A percentile compares a stretch with the other conserved stretches of the same genome.
Conservation (phyloP, 2,329 filamentous ascomycete genomes). For the Boeremia exigua region DNA sequence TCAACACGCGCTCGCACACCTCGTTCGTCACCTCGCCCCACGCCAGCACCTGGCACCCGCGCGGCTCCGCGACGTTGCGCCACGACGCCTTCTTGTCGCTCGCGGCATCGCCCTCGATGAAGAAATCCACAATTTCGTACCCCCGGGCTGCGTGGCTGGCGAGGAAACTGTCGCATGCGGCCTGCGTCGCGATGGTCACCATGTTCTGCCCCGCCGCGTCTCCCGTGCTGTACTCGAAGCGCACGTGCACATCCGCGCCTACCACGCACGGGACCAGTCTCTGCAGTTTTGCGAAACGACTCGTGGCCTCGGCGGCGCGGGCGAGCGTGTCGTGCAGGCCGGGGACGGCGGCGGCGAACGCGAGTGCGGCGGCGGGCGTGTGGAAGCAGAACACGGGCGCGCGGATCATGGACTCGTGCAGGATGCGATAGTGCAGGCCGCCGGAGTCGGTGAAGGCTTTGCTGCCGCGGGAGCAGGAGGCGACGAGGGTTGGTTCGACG, state of each 20-base stretch:
- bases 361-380: constrained; percentile 22
- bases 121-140: constrained; percentile 16
- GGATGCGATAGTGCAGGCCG: constrained; percentile 24
- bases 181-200: constrained; percentile 39
- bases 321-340: background rate
- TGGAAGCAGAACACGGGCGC: constrained; percentile 33
- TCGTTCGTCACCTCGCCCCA: constrained; percentile 7
- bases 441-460: constrained; percentile 31
- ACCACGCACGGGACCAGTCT: constrained; percentile 24
- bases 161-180: constrained; percentile 26
- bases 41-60: constrained; percentile 34
- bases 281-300: constrained; percentile 17
- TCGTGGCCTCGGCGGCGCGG: constrained; percentile 11
- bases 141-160: constrained; percentile 7
- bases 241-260: constrained; percentile 29
- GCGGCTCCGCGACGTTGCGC: constrained; percentile 25
- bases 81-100: constrained; percentile 36
- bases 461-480: constrained; percentile 40
- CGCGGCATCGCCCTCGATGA: constrained; percentile 31
- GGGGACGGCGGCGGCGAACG: background rate
- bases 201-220: constrained; percentile 42
- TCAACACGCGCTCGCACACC: constrained; percentile 4
- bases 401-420: constrained; percentile 27
- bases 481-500: constrained; percentile 35
- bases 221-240: constrained; percentile 21